Conservation (phyloP, 331 rosid genomes). For the Prunus yedoensis region DNA sequence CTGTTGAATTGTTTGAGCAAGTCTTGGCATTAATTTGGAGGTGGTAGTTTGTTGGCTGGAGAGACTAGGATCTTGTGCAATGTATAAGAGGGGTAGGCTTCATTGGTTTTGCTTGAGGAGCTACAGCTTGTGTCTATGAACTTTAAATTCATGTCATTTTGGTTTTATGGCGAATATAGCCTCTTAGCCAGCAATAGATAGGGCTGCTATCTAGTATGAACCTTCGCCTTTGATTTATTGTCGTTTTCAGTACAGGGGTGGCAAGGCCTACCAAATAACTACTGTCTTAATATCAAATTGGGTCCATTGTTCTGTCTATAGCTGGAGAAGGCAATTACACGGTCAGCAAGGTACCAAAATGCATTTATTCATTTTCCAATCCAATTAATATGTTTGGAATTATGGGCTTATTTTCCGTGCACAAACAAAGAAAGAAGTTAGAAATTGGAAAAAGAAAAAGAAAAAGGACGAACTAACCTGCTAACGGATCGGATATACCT, state of each 20-base stretch:
- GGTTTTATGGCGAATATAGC: background rate
- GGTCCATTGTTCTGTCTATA: background rate
- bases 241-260: background rate
- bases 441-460: too few relatives aligned
- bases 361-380: background rate
- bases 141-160: background rate
- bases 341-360: background rate
- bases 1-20: background rate
- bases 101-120: background rate
- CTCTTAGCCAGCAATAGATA: background rate
- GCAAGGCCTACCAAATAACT: background rate
- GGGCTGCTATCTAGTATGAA: background rate
- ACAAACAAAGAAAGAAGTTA: background rate
- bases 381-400: background rate
- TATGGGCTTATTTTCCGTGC: background rate
- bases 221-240: background rate
- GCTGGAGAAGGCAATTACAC: background rate
- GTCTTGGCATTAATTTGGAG: slow-evolving; percentile 4
- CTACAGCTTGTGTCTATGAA: background rate
- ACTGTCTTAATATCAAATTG: background rate
- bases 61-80: background rate
- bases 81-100: background rate
- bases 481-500: too few relatives aligned
- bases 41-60: background rate
- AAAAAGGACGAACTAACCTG: too few relatives aligned